Evolutionary conservation across 2,329 filamentous ascomycete species (phyloP).

Genomic region (Tothia fuscella): DNA sequence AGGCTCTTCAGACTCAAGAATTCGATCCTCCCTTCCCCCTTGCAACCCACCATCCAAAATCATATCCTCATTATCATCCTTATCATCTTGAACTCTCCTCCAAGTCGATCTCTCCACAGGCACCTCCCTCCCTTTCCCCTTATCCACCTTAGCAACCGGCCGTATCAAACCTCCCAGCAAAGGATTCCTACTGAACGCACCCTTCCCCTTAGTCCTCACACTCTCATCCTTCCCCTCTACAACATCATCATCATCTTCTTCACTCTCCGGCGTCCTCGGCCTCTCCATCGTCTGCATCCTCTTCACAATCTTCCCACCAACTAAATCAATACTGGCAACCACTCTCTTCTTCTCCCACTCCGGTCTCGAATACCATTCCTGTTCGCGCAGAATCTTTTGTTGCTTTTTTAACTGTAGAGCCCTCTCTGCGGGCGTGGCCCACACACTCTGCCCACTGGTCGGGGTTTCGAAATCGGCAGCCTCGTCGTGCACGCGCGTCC

Average conservation of each 20-base stretch:
- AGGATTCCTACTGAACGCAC: conserved; percentile 41
- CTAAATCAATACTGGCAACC: conserved; percentile 74
- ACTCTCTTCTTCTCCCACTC: conserved; percentile 83
- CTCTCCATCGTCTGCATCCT: conserved; percentile 51
- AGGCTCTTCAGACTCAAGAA: conserved; percentile 14
- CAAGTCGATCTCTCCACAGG: conserved; percentile 26
- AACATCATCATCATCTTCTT: conserved; percentile 35
- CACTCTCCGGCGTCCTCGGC: conserved; percentile 39
- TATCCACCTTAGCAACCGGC: conserved; percentile 40
- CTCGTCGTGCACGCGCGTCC: conserved; percentile 80
- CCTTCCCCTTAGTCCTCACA: conserved; percentile 14
- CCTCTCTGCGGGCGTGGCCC: conserved; percentile 73
- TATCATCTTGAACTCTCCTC: conserved; percentile 41
- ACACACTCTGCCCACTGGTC: conserved; percentile 53
- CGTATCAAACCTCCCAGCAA: conserved; percentile 53
- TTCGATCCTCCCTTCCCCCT: conserved; percentile 20
- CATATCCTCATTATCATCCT: conserved; percentile 41
- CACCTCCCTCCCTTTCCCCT: conserved; percentile 31
- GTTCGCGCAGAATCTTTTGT: conserved; percentile 69
- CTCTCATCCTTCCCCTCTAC: conserved; percentile 9
- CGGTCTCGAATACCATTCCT: conserved; percentile 73
- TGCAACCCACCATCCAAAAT: conserved; percentile 40
- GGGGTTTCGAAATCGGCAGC: conserved; percentile 62
- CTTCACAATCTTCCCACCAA: conserved; percentile 62
- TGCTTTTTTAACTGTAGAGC: conserved; percentile 75